Evolutionary conservation across 176 grass and related monocot genomes (phyloP), one percentile per base, ranked within the genome.

Genomic region (Carex kokanica): DNA sequence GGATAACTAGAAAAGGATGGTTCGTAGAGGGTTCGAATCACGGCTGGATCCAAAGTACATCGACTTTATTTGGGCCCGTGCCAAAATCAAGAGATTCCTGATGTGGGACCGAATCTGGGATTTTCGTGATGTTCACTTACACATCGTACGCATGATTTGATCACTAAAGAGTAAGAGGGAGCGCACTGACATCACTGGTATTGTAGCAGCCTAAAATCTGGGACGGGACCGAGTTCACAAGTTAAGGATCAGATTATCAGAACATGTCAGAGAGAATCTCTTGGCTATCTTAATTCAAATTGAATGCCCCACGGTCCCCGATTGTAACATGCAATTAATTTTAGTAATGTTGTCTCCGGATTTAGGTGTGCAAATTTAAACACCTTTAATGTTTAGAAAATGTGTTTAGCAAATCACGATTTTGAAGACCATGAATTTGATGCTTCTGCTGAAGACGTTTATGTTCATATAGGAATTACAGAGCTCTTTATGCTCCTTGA

Each of bases 71-170:
- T 24, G 21, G 60, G 41, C 16, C 60, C 24, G 13, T 65, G 41
- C 41, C 47, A 24, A 17, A 65, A 82, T 82, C 80, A 47, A 64
- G 59, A 82, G 60, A 82, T 68, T 61, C 61, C 41, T n/a, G 0
- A 31, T 51, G 60, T 49, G 38, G 80, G 41, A 31, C 61, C 41
- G 6, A 6, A 67, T 40, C 34, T 47, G 58, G 58, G 58, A 81
- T 61, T 20, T 45, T 81, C 31, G 32, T 64, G 78, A 51, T 81
- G 78, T 29, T 64, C 18, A 43, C 34, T 64, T 54, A 10, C 43
- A 82, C 43, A 82, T 82, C 61, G 61, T 82, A 68, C 38, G 23
- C 31, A 31, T 82, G 43, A 25, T 14, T 82, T 51, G 71, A 82
- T 66, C 29, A 82, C 20, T 13, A n/a, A n/a, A n/a, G n/a, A n/a